Evolutionary conservation across 306 rosid genomes (phyloP), one percentile per base, ranked within the genome.

Genomic region (Rosa multiflora): DNA sequence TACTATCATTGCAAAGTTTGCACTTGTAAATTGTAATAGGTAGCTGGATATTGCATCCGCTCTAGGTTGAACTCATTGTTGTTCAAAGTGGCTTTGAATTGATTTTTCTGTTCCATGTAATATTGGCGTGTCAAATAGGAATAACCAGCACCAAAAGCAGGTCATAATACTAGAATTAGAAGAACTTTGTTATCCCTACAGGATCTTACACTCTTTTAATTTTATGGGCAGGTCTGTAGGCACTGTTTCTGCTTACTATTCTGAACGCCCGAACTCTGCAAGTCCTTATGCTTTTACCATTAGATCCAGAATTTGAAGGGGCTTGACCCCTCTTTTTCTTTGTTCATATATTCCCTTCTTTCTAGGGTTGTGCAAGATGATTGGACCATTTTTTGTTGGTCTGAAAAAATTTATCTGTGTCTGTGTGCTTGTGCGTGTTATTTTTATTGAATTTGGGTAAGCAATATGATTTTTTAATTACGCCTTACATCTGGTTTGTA

Each of bases 1-100:
- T 59, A 62, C 51, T 49, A 56, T 62, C 17, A 20, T 40, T 76
- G 20, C 47, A 62, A 78, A 70, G 67, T 78, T 86, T 83, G 40
- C 53, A 72, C 62, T 72, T 67, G 32, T 62, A 32, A n/a, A 20
- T 32, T 62, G 53, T 75, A 62, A 62, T 62, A 61, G 32, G 71
- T 40, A 61, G 61, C 64, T 59, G 32, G 46, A 74, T 10, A 14
- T 67, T 67, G 35, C 39, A 69, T 40, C 14, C 9, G 2, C 52
- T 69, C 55, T 44, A 5, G 17, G 39, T 44, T 68, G 52, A 68
- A 20, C 6, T 68, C 17, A 10, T 44, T 67, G 72, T 39, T 67
- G 14, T n/a, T 69, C 35, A 69, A 44, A 39, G 55, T 44, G 37
- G 39, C 20, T 69, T 48, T 23, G 29, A 23, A 47, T 47, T 46